Conservation (phyloP, 2,329 filamentous ascomycete genomes). For the Acrodontium crateriforme region DNA sequence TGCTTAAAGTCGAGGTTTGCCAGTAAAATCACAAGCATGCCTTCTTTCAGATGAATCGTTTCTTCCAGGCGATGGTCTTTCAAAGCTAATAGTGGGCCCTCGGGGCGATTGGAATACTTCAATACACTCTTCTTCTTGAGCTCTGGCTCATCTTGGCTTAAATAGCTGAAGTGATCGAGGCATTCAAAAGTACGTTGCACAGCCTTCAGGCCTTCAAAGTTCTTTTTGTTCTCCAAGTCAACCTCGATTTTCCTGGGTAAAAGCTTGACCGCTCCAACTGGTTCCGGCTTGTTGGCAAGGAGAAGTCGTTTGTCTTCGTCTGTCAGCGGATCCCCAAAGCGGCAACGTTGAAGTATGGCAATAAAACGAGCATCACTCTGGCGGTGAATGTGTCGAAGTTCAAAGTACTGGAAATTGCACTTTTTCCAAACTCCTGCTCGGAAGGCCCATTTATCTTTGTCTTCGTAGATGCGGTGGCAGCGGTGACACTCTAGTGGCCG, state of each 20-base stretch:
- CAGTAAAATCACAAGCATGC: slow-evolving; percentile 40
- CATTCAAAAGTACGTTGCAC: slow-evolving; percentile 5
- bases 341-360: slow-evolving; percentile 39
- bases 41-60: slow-evolving; percentile 33
- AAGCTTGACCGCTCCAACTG: slow-evolving; percentile 31
- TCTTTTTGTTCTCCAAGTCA: slow-evolving; percentile 11
- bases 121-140: slow-evolving; percentile 2
- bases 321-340: slow-evolving; percentile 32
- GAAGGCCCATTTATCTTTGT: slow-evolving; percentile 47
- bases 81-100: slow-evolving; percentile 12
- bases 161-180: slow-evolving; percentile 17
- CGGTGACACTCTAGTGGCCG: slow-evolving; percentile 1
- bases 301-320: slow-evolving; percentile 27
- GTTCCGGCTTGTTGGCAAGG: slow-evolving; percentile 31
- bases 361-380: slow-evolving; percentile 42
- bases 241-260: slow-evolving; percentile 24
- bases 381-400: slow-evolving; percentile 42
- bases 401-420: slow-evolving; percentile 38
- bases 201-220: slow-evolving; percentile 17
- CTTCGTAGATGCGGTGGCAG: slow-evolving; percentile 2
- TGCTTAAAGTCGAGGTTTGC: slow-evolving; percentile 32
- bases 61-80: slow-evolving; percentile 32
- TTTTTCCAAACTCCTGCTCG: slow-evolving; percentile 39
- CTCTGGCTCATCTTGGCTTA: slow-evolving; percentile 8
- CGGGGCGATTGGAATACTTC: slow-evolving; percentile 3